Conservation (phyloP, 225 moss, liverwort and hornwort genomes). For the Pseudoscleropodium purum region DNA sequence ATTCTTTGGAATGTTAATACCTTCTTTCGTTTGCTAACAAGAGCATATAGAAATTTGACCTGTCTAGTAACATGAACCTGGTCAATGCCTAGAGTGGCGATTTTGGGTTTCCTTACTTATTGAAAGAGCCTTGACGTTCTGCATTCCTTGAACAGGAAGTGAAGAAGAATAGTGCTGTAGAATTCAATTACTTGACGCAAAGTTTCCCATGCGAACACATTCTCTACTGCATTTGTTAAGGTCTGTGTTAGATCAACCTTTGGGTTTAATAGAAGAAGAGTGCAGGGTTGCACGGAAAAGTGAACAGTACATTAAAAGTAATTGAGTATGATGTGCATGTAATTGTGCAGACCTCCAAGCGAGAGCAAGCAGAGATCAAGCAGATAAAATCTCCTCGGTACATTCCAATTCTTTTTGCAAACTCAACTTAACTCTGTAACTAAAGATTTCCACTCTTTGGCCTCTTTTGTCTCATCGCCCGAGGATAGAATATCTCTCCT, state of each 20-base stretch:
- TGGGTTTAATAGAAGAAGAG: neutral
- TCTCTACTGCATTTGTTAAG: neutral
- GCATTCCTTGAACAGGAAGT: neutral
- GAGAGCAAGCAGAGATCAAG: neutral
- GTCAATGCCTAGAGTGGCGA: neutral
- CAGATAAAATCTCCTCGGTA: conserved; percentile 20
- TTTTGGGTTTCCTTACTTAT: neutral
- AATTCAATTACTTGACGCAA: neutral
- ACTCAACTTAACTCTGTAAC: neutral
- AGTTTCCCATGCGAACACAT: neutral
- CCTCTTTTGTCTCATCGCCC: neutral
- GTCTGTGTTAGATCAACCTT: neutral
- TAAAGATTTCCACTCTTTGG: neutral
- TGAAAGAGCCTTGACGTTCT: neutral
- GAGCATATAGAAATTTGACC: neutral
- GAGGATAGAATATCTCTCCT: neutral
- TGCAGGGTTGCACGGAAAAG: neutral
- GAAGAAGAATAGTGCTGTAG: neutral
- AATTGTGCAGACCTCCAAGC: conserved; percentile 13
- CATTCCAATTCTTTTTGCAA: neutral
- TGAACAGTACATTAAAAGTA: neutral
- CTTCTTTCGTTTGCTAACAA: neutral
- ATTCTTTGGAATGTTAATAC: neutral
- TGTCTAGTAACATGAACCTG: neutral
- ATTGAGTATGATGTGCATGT: neutral